A percentile compares a stretch with the other conserved stretches of the same genome.
These are phyloP conservation scores for Penicillium steckii DNA, from an alignment of 495 filamentous ascomycete species.

Conservation along the genomic window DNA sequence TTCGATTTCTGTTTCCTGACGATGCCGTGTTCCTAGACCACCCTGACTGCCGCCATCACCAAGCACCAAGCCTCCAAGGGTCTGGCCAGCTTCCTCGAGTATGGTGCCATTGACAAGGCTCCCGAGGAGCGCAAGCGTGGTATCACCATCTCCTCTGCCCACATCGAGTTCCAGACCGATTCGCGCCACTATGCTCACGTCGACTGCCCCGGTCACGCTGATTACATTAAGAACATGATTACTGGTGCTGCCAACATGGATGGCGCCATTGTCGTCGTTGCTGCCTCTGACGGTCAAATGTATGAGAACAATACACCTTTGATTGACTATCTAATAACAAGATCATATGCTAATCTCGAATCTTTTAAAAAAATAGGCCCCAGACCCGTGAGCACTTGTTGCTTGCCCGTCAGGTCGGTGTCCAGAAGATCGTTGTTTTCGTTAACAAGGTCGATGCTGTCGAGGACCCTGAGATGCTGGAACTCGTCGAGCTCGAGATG, in stretches of 20 bases:
- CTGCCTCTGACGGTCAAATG: conserved; percentile 99
- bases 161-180: conserved; percentile 96
- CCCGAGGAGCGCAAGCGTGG: conserved; percentile 99
- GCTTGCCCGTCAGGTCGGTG: conserved; percentile 95
- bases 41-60: conserved; percentile 95
- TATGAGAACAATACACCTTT: conserved; percentile 27
- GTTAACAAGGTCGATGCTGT: conserved; percentile 98
- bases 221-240: conserved; percentile 99
- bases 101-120: conserved; percentile 97
- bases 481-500: conserved; percentile 99
- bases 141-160: conserved; percentile 97
- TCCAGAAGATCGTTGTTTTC: conserved; percentile 97
- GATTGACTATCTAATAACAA: not conserved
- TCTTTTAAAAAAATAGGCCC: conserved; percentile 54
- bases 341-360: conserved; percentile 20
- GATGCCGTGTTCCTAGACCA: conserved; percentile 65
- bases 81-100: conserved; percentile 89
- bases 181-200: conserved; percentile 96
- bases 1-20: conserved; percentile 19
- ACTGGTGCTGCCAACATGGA: conserved; percentile 97
- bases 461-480: conserved; percentile 98
- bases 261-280: conserved; percentile 96
- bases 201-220: conserved; percentile 98
- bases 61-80: conserved; percentile 95
- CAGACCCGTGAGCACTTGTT: conserved; percentile 98